Evolutionary conservation across 2,329 filamentous ascomycete genomes (phyloP).

Genomic region (Juglanconis juglandina): DNA sequence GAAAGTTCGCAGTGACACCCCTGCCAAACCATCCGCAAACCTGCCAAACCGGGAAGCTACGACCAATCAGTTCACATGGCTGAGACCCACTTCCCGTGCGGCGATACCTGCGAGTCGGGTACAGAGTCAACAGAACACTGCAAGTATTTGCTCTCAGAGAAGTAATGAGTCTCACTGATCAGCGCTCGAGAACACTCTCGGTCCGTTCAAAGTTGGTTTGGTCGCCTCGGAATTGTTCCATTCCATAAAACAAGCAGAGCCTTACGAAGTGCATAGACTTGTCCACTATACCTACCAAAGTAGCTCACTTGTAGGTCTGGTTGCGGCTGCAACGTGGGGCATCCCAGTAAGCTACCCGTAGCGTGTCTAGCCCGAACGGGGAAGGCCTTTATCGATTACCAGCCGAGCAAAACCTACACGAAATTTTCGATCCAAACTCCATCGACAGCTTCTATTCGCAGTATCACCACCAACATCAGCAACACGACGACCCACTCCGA

Average conservation of each 20-base stretch:
- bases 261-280: background rate
- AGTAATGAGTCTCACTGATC: too few relatives aligned
- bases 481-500: constrained; percentile 4
- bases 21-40: background rate
- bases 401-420: constrained; percentile 17
- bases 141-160: background rate
- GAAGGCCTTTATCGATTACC: constrained; percentile 14
- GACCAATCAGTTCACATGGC: constrained; percentile 13
- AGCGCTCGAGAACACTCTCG: too few relatives aligned
- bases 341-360: constrained; percentile 1
- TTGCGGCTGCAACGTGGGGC: constrained; percentile 8
- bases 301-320: background rate
- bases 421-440: constrained; percentile 16
- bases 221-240: too few relatives aligned
- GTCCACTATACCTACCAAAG: background rate
- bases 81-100: background rate
- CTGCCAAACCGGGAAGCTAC: constrained; percentile 3
- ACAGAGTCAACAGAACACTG: background rate
- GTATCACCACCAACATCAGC: constrained; percentile 5
- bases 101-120: background rate
- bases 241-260: background rate
- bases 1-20: constrained; percentile 5
- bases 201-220: too few relatives aligned
- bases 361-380: background rate
- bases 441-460: constrained; percentile 8